Conservation (phyloP, 2,329 filamentous ascomycete genomes). For the Alternaria rosae region DNA sequence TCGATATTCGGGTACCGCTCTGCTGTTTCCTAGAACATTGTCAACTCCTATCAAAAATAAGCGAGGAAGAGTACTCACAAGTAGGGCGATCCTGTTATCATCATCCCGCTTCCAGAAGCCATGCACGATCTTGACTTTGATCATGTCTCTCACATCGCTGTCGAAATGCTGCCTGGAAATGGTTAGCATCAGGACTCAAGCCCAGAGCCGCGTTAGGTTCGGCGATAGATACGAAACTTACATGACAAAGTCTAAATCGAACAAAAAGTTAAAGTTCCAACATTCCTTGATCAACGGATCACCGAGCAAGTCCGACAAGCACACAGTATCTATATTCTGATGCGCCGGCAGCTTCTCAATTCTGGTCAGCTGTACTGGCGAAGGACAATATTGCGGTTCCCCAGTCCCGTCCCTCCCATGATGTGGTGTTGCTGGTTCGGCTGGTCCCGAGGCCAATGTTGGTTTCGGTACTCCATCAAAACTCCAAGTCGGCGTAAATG, state of each 20-base stretch:
- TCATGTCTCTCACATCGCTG: constrained; percentile 59
- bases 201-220: not conserved
- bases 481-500: constrained; percentile 17
- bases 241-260: constrained; percentile 70
- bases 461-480: constrained; percentile 26
- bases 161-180: constrained; percentile 60
- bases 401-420: not conserved
- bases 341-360: constrained; percentile 68
- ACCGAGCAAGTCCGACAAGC: constrained; percentile 72
- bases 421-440: not conserved
- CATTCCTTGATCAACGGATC: constrained; percentile 76
- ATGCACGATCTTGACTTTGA: constrained; percentile 67
- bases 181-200: constrained; percentile 6
- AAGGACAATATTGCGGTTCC: constrained; percentile 52
- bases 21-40: constrained; percentile 63
- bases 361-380: constrained; percentile 75
- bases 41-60: constrained; percentile 9
- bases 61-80: constrained; percentile 55
- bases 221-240: constrained; percentile 21
- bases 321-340: constrained; percentile 71
- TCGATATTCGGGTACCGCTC: constrained; percentile 70
- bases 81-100: constrained; percentile 62
- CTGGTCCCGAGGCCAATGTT: constrained; percentile 4
- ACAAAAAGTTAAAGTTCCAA: constrained; percentile 75
- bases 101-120: constrained; percentile 75